Base-by-base conservation (phyloP, 305 asterid genomes). In the Nicotiana rustica region DNA sequence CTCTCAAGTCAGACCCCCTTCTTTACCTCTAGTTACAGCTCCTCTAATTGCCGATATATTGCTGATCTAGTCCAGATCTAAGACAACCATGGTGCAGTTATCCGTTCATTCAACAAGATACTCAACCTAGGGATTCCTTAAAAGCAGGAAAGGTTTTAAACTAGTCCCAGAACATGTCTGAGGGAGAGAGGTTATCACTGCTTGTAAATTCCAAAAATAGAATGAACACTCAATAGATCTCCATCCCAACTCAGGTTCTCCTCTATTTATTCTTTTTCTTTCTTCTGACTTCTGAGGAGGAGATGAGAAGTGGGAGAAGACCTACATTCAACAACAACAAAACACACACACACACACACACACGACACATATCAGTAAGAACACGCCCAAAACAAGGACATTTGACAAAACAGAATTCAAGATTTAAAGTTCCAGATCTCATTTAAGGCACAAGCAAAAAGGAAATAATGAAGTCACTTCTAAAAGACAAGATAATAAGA, bases 391-490 rank as follows among this genome's bases (percentile, higher is more conserved):
- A 69, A 10, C 60, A 70, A 41, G 18, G 60, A 19, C 35, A 70
- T 41, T 47, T 19, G 35, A 10, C 13, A 70, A 70, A 44, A 47
- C 7, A 19, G 19, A 71, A 44, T 13, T 21, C 6, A 47, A 47
- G 18, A 44, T 12, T 10, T 71, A 21, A 44, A 21, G 35, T 41
- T 69, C n/a, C 1, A 38, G 59, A n/a, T 69, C 60, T 70, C 15
- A 41, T 70, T 70, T 44, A 44, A 70, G 36, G 78, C 21, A 71
- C 17, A 71, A 44, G 78, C 59, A 44, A 19, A 12, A 19, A 44
- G 60, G 18, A 44, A 5, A 70, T 18, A 10, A 18, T 71, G n/a
- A 71, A 47, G 3, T 47, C 60, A 59, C 38, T 71, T 47, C 61
- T 44, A 19, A 12, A 41, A 12, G 61, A 71, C 59, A 71, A 6